Evolutionary conservation across 108 stramenopile species (phyloP), one percentile per base, ranked within the genome.

Genomic region (Cyclotella cryptica): DNA sequence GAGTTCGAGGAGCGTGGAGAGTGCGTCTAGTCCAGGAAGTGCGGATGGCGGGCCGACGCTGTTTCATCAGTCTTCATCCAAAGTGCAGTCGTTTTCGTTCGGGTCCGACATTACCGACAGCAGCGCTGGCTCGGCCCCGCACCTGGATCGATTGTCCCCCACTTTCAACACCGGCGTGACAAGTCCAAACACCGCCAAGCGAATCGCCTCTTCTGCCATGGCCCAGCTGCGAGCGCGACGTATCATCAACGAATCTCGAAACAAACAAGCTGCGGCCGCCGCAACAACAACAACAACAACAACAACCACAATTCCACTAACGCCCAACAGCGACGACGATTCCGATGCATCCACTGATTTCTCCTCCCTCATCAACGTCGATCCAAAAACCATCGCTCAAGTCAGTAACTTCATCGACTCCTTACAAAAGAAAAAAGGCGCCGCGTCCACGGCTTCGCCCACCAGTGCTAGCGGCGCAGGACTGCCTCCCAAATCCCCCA

Each of bases 341-440:
- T 58, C 69, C 21, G 55, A 71, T 43, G 54, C 10, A 8, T 29
- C 51, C 15, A 40, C 51, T 5, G 54, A 43, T 27, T 3, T 21
- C 10, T 58, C 40, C 0, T 40, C 69, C 3, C 18, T 43, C 4
- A 5, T 7, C 3, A 69, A 71, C 42, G 71, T 72, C 27, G 71
- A 72, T 47, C 46, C 60, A 0, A 2, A 52, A 7, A 72, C 71
- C 12, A 41, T 72, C 21, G 46, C 58, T 41, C 44, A 72, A 46
- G 60, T 72, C 10, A 57, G 71, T 29, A 0, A 61, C 0, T 72
- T 72, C 29, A 72, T 72, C 47, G 71, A 72, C 42, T 72, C 60
- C 4, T 30, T 72, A 24, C 71, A 61, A 10, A 60, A 57, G 21
- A 71, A 71, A 41, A 53, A 53, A 44, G 0, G n/a, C 18, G 28